Conservation (phyloP, 345 rosid species). For the Conringia planisiliqua region DNA sequence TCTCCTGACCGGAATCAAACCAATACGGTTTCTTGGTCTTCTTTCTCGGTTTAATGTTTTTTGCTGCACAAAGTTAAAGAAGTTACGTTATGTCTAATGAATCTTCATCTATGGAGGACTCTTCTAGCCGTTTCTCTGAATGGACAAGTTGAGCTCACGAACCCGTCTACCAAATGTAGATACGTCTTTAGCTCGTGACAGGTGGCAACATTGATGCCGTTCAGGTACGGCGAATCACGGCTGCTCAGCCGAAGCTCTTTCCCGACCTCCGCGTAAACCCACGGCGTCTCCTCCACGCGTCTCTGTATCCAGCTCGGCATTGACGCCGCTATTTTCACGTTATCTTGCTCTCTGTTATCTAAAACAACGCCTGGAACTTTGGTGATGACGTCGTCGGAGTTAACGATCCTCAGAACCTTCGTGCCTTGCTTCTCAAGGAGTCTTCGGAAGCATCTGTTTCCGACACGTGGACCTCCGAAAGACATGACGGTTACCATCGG, state of each 20-base stretch:
- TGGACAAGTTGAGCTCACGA: slow-evolving; percentile 73
- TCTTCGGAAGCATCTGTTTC: slow-evolving; percentile 60
- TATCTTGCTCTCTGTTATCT: slow-evolving; percentile 35
- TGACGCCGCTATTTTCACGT: slow-evolving; percentile 16
- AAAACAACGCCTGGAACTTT: slow-evolving; percentile 83
- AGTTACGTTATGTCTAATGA: background rate
- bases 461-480: slow-evolving; percentile 93
- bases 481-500: slow-evolving; percentile 84
- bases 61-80: background rate
- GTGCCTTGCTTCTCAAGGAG: slow-evolving; percentile 68
- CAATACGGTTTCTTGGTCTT: background rate
- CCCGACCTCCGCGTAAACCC: slow-evolving; percentile 84
- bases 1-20: background rate
- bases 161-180: slow-evolving; percentile 60
- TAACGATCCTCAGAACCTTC: slow-evolving; percentile 73
- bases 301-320: slow-evolving; percentile 58
- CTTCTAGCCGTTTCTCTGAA: slow-evolving; percentile 52
- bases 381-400: slow-evolving; percentile 78
- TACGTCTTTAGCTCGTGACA: slow-evolving; percentile 88
- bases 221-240: slow-evolving; percentile 59
- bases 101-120: slow-evolving; percentile 25
- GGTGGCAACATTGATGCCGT: slow-evolving; percentile 52
- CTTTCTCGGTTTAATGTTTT: background rate
- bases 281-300: slow-evolving; percentile 57
- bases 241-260: slow-evolving; percentile 69